A percentile compares a stretch with the other conserved stretches of the same genome.
Conservation (phyloP, 805 yeast species). For the Saturnispora hagleri region DNA sequence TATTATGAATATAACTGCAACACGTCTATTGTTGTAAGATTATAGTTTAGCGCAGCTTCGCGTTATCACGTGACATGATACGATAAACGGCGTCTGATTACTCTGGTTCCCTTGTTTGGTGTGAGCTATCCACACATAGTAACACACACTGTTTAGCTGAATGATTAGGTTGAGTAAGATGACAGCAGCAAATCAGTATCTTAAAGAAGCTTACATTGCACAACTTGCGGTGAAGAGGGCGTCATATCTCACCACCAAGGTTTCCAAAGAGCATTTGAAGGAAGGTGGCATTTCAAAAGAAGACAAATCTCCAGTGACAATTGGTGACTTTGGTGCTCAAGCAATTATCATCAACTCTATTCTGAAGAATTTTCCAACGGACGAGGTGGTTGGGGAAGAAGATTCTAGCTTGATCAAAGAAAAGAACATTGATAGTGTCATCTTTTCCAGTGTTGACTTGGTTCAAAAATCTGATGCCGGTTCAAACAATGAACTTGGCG, state of each 20-base stretch:
- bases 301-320: conserved; percentile 91
- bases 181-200: conserved; percentile 26
- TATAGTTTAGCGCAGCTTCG: not conserved
- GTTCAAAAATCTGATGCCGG: conserved; percentile 39
- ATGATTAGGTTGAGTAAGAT: conserved; percentile 1
- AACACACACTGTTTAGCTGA: not conserved
- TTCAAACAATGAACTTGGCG: conserved; percentile 30
- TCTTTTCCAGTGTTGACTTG: conserved; percentile 48
- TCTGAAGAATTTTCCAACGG: conserved; percentile 67
- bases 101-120: not conserved
- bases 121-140: not conserved
- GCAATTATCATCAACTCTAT: conserved; percentile 85
- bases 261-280: conserved; percentile 43
- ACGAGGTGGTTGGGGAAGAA: conserved; percentile 91
- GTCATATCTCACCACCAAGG: conserved; percentile 57
- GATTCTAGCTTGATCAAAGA: conserved; percentile 61
- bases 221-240: conserved; percentile 88
- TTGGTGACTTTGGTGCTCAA: conserved; percentile 95
- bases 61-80: not conserved
- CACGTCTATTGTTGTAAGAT: not conserved
- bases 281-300: conserved; percentile 59
- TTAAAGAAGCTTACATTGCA: conserved; percentile 69
- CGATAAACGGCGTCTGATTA: not conserved
- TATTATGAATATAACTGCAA: not conserved
- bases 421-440: conserved; percentile 41